Conservation (phyloP, 306 rosid species). For the Mimosa bimucronata region DNA sequence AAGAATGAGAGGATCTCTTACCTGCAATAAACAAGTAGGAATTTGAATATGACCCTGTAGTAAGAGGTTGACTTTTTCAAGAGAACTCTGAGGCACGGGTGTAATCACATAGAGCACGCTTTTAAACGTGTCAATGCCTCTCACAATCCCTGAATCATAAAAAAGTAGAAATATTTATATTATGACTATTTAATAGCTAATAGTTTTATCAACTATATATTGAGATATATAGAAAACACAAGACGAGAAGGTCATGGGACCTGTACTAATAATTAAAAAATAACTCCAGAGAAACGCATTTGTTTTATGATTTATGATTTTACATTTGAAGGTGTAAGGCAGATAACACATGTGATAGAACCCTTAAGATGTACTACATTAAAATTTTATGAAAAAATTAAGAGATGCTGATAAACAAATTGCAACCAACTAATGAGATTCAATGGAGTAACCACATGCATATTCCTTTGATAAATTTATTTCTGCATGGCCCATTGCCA, state of each 20-base stretch:
- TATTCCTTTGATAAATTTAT: slow-evolving; percentile 5
- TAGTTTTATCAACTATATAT: slow-evolving; percentile 16
- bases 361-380: slow-evolving; percentile 18
- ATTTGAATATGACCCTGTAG: slow-evolving; percentile 82
- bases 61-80: slow-evolving; percentile 78
- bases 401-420: neutral
- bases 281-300: neutral
- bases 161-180: slow-evolving; percentile 27
- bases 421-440: slow-evolving; percentile 26
- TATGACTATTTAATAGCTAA: slow-evolving; percentile 11
- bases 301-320: too few species aligned
- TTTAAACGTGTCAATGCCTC: slow-evolving; percentile 78
- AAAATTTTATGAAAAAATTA: neutral
- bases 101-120: slow-evolving; percentile 80
- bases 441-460: neutral
- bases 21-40: slow-evolving; percentile 88
- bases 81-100: slow-evolving; percentile 75
- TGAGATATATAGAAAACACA: slow-evolving; percentile 27
- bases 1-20: slow-evolving; percentile 37
- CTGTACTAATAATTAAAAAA: neutral
- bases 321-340: neutral
- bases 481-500: neutral
- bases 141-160: slow-evolving; percentile 76
- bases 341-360: neutral
- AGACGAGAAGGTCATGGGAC: neutral